These are phyloP conservation scores for Globisporangium solare DNA, from an alignment of 352 stramenopile species.

Conservation along the genomic window DNA sequence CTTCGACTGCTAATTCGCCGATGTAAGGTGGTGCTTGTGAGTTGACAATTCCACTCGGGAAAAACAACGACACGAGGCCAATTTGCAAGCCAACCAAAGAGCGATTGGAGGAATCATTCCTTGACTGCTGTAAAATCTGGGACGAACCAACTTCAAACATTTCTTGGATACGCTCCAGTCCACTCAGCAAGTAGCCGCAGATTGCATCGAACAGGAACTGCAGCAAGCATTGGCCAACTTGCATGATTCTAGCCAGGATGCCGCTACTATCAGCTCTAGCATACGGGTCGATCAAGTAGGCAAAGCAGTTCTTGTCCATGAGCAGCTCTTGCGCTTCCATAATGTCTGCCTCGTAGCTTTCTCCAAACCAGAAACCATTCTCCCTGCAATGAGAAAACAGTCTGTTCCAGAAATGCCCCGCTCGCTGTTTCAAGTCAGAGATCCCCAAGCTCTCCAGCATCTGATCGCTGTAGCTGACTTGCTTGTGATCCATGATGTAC, in stretches of 20 bases:
- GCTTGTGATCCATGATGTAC: constrained; percentile 7
- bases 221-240: constrained; percentile 27
- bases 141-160: constrained; percentile 5
- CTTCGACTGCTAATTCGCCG: constrained; percentile 49
- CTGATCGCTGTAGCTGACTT: constrained; percentile 6
- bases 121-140: background rate
- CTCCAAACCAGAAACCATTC: constrained; percentile 39
- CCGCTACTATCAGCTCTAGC: background rate
- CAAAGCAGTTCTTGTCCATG: constrained; percentile 17
- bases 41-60: constrained; percentile 32
- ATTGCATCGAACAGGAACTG: constrained; percentile 50
- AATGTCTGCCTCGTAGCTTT: constrained; percentile 15
- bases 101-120: background rate
- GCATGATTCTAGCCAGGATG: constrained; percentile 8
- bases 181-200: constrained; percentile 47
- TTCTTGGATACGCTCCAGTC: constrained; percentile 39
- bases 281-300: constrained; percentile 1
- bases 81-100: constrained; percentile 3
- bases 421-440: constrained; percentile 4
- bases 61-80: constrained; percentile 26
- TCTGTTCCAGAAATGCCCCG: constrained; percentile 24
- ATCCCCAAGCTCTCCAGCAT: background rate
- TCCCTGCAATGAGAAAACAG: constrained; percentile 25
- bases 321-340: constrained; percentile 44
- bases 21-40: constrained; percentile 21